Conservation (phyloP, 768 basidiomycete genomes). For the Suillus hirtellus region DNA sequence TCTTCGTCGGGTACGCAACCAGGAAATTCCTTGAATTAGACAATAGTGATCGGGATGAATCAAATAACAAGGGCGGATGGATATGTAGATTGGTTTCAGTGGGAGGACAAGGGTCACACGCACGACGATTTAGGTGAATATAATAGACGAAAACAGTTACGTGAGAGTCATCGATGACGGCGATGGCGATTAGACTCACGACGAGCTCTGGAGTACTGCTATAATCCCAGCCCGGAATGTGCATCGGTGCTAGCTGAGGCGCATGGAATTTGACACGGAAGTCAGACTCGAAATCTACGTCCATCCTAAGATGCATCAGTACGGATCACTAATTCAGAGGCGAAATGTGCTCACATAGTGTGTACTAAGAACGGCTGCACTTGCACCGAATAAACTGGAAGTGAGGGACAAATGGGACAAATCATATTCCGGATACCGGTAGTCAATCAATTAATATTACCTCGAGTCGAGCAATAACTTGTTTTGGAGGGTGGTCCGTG, state of each 20-base stretch:
- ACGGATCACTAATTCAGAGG: neutral
- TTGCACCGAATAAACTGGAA: slow-evolving; percentile 1
- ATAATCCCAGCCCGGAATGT: slow-evolving; percentile 31
- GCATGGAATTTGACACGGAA: slow-evolving; percentile 33
- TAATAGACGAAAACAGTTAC: neutral
- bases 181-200: slow-evolving; percentile 22
- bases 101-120: slow-evolving; percentile 5
- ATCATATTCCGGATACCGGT: neutral
- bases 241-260: slow-evolving; percentile 29
- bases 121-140: neutral
- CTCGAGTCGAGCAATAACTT: neutral
- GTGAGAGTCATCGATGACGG: neutral
- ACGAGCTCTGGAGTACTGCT: slow-evolving; percentile 26
- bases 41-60: neutral
- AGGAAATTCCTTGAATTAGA: slow-evolving; percentile 22
- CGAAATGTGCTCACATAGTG: slow-evolving; percentile 11
- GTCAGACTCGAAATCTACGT: slow-evolving; percentile 15
- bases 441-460: slow-evolving; percentile 9
- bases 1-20: slow-evolving; percentile 25
- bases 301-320: slow-evolving; percentile 17
- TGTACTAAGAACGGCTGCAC: neutral
- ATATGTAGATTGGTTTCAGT: slow-evolving; percentile 1
- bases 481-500: slow-evolving; percentile 8
- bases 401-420: slow-evolving; percentile 1
- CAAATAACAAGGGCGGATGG: neutral